Base-by-base conservation (phyloP, 257 asterid genomes). In the Eucommia ulmoides region DNA sequence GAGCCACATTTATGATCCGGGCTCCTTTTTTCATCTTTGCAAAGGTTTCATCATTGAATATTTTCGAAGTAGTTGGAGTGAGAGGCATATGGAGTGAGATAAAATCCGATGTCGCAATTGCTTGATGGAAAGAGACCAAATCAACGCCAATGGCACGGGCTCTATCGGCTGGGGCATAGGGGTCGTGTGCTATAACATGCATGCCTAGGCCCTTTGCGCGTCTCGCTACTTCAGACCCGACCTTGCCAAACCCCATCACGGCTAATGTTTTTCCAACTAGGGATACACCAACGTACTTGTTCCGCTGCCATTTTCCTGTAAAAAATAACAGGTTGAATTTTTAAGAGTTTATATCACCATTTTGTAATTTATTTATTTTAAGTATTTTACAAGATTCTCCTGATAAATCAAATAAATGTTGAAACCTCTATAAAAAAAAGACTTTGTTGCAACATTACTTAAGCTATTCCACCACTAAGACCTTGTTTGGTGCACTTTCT, bases 1-100 rank as follows among this genome's bases (percentile, higher is more conserved):
- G 71, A n/a, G 97, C 94, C 52, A 88, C 97, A 47, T 70, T 74
- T 35, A 74, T 54, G 10, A 89, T 60, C 48, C 96, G 82, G 5
- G 73, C 93, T 26, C 98, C 98, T 62, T 78, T 89, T 72, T 78
- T 89, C 96, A 86, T 77, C 80, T 85, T 89, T 19, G 73, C 67
- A 51, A 89, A 89, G 0, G 93, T 85, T n/a, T 74, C 81, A 16
- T 89, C 98, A 20, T 85, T 89, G 61, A 89, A 73, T 29, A 89
- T 29, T 78, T 89, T 86, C 55, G 64, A 53, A 18, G 98, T 89
- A 7, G 86, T 47, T n/a, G 93, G 83, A 48, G 96, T 89, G 16
- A 89, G 96, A 45, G 98, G 98, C 94, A 89, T 89, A 72, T 89
- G 98, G 63, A 89, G 96, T 14, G 98, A 89, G 38, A 89, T 38